Conservation (phyloP, 768 basidiomycete species). For the Leccinum ochraceum region DNA sequence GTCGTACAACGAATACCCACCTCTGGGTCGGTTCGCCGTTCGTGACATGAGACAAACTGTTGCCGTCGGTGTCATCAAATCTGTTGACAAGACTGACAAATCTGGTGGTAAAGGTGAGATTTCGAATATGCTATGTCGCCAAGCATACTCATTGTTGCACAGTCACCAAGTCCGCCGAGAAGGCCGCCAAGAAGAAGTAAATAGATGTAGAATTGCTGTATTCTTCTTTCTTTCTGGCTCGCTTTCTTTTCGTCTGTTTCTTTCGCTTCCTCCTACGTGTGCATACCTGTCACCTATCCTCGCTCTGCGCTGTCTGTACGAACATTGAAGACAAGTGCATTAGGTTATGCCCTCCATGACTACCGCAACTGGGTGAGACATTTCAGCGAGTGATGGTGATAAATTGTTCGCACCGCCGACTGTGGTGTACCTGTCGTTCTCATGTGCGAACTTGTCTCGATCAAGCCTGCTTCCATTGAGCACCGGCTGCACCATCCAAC, state of each 20-base stretch:
- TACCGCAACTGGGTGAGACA: background rate
- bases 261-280: slow-evolving; percentile 26
- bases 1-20: slow-evolving; percentile 96
- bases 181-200: slow-evolving; percentile 96
- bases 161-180: slow-evolving; percentile 96
- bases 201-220: slow-evolving; percentile 78
- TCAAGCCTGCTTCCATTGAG: background rate
- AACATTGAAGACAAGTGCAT: slow-evolving; percentile 40
- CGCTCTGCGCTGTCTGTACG: slow-evolving; percentile 48
- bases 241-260: slow-evolving; percentile 42
- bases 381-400: background rate
- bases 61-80: slow-evolving; percentile 98
- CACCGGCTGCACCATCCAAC: background rate
- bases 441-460: slow-evolving; percentile 4
- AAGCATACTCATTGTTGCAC: slow-evolving; percentile 18
- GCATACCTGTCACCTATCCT: slow-evolving; percentile 39
- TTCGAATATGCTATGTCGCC: background rate
- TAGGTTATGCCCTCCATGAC: slow-evolving; percentile 19
- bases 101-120: slow-evolving; percentile 77
- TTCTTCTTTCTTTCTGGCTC: slow-evolving; percentile 56
- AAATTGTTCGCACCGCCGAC: too few relatives aligned
- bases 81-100: slow-evolving; percentile 94
- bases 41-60: slow-evolving; percentile 99
- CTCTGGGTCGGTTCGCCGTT: slow-evolving; percentile 98
- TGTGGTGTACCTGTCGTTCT: background rate